A percentile compares a stretch with the other conserved stretches of the same genome.
These are phyloP conservation scores for Candida sakaeoensis DNA, from an alignment of 805 yeast species.

Conservation along the genomic window DNA sequence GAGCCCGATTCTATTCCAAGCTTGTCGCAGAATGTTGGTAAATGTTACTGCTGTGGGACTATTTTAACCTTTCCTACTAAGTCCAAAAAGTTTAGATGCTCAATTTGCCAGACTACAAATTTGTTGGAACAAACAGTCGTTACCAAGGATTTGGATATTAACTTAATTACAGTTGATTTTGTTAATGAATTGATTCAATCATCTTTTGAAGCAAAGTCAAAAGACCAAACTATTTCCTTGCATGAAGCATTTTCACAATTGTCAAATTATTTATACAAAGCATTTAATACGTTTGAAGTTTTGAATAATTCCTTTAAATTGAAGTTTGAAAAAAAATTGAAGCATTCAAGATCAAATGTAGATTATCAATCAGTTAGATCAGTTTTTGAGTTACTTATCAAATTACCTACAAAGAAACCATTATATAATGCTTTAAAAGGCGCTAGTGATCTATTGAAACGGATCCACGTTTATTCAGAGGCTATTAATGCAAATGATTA, in stretches of 20 bases:
- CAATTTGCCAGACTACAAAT: slow-evolving; percentile 55
- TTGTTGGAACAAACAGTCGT: slow-evolving; percentile 15
- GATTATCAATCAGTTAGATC: slow-evolving; percentile 45
- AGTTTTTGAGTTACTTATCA: slow-evolving; percentile 43
- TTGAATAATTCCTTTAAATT: slow-evolving; percentile 56
- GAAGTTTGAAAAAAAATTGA: slow-evolving; percentile 24
- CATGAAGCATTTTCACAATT: slow-evolving; percentile 47
- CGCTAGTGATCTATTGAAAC: slow-evolving; percentile 48
- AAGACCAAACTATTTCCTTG: slow-evolving; percentile 10
- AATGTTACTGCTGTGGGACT: slow-evolving; percentile 39
- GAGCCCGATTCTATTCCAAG: not conserved
- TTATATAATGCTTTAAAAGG: slow-evolving; percentile 52
- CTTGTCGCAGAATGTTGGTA: slow-evolving; percentile 14
- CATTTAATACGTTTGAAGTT: slow-evolving; percentile 46
- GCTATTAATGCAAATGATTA: slow-evolving; percentile 41
- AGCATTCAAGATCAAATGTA: slow-evolving; percentile 46
- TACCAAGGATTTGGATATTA: not conserved
- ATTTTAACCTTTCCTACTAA: slow-evolving; percentile 26
- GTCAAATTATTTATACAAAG: slow-evolving; percentile 40
- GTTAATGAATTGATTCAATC: slow-evolving; percentile 31
- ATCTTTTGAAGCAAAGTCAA: slow-evolving; percentile 17
- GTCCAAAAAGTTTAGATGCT: slow-evolving; percentile 50
- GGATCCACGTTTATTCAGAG: slow-evolving; percentile 37
- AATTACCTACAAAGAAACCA: slow-evolving; percentile 61
- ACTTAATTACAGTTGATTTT: slow-evolving; percentile 26